Evolutionary conservation across 306 rosid genomes (phyloP), one percentile per base, ranked within the genome.

Genomic region (Gastrolobium bilobum): DNA sequence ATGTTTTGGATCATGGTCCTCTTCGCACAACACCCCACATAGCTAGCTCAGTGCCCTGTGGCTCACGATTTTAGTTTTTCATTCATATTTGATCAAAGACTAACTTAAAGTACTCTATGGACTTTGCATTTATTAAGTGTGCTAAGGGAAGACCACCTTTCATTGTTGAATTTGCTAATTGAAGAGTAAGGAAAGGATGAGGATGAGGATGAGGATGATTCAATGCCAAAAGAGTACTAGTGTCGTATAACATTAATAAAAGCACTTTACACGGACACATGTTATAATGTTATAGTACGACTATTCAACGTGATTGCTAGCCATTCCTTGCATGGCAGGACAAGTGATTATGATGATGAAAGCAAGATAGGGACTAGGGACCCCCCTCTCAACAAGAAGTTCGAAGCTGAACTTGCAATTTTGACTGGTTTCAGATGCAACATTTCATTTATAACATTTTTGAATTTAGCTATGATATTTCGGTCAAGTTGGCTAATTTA

Each of bases 61-160:
- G 1, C 51, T 14, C 85, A 71, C 54, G 85, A 51, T 71, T 59
- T 35, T 50, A 34, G 4, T 38, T 31, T 66, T 73, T 43, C 59
- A 0, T 8, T 50, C 65, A 79, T 56, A 15, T 54, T 75, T 79
- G 40, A 71, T 67, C 71, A 29, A 51, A 59, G 77, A 69, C 81
- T 59, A 60, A 9, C 10, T 50, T 15, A 4, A 35, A 33, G 20
- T 26, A 7, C 71, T 34, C 13, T 7, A 6, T 26, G 56, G 82
- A 80, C 75, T 57, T 79, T 60, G 73, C 87, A 84, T 89, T 90
- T 83, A 88, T 88, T 80, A 69, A 86, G 87, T 59, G 15, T 65
- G 70, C 80, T 3, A 4, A 54, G 13, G 9, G 65, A 69, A 10
- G 77, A 72, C 79, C 84, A 70, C 40, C 56, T 67, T 77, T 68